Percentiles rank a stretch among this genome's conserved stretches.
Conservation (phyloP, 257 asterid species). For the Solanum gandarillasii region DNA sequence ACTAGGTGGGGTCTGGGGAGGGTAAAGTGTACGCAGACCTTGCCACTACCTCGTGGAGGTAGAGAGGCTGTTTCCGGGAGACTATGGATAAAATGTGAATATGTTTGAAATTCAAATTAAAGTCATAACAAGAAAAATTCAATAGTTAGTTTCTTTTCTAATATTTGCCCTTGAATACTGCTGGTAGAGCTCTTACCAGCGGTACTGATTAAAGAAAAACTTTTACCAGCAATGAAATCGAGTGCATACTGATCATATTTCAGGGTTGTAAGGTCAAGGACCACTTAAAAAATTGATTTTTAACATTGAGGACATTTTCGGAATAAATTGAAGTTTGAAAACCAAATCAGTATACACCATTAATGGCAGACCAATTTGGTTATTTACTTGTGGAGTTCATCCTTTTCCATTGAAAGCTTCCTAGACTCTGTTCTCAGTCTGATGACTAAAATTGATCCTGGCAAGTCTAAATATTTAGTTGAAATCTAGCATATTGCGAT, state of each 20-base stretch:
- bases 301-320: neutral
- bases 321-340: neutral
- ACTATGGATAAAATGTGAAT: neutral
- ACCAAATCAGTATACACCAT: neutral
- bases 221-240: neutral
- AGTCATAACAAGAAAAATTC: neutral
- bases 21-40: too few species aligned
- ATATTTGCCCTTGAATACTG: neutral
- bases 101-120: neutral
- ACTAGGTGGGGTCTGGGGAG: too few species aligned
- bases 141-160: neutral
- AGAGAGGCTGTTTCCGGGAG: too few species aligned
- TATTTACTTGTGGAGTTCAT: neutral
- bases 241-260: neutral
- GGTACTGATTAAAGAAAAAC: neutral
- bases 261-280: neutral
- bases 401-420: neutral
- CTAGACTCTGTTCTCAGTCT: too few species aligned
- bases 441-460: too few species aligned
- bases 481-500: too few species aligned
- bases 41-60: too few species aligned
- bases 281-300: neutral
- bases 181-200: neutral
- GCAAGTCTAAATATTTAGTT: too few species aligned
- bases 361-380: neutral